Evolutionary conservation across 2,329 filamentous ascomycete genomes (phyloP), one percentile per base, ranked within the genome.

Genomic region (Chaetomiaceae sp.): DNA sequence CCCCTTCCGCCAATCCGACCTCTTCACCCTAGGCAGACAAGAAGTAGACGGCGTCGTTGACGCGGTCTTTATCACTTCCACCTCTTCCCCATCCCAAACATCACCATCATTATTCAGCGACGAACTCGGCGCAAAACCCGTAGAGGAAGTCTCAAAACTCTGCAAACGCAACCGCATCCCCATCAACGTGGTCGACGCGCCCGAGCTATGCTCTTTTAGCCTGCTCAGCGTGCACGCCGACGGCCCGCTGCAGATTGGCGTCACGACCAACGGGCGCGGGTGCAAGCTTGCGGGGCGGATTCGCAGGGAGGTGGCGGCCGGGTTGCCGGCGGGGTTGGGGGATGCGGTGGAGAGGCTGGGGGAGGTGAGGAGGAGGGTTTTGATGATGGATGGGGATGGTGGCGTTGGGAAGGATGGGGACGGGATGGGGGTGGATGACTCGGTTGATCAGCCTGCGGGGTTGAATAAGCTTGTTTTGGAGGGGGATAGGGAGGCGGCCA

Each of bases 231-330:
- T 89, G 7, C 85, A 97, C 69, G 84, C 82, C 51, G 91, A 96
- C 65, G 94, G 94, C 0, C 92, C 94, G 9, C 77, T 99, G 37
- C 94, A 97, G 68, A 87, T 99, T 56, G 94, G 94, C 57, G 88
- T 99, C 54, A 97, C 94, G 3, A 97, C 94, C 1, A 96, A 95
- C 54, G 92, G 94, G 19, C 86, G 88, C 63, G 94, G 94, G 1
- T 97, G 94, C 75, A 96, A 96, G 71, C 80, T 99, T 27, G 89
- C 94, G 6, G 89, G 90, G 9, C 81, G 94, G 23, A 89, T 99
- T 63, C 83, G 91, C 15, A 82, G 94, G 53, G 94, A 97, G 65
- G 88, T 99, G 56, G 88, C 89, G 2, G 81, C 91, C 0, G 83
- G 84, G 0, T 76, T 99, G 3, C 94, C 94, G 0, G 68, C 76